A percentile compares a stretch with the other conserved stretches of the same genome.
These are phyloP conservation scores for Cornus florida DNA, from an alignment of 148 eudicot species.

Conservation along the genomic window DNA sequence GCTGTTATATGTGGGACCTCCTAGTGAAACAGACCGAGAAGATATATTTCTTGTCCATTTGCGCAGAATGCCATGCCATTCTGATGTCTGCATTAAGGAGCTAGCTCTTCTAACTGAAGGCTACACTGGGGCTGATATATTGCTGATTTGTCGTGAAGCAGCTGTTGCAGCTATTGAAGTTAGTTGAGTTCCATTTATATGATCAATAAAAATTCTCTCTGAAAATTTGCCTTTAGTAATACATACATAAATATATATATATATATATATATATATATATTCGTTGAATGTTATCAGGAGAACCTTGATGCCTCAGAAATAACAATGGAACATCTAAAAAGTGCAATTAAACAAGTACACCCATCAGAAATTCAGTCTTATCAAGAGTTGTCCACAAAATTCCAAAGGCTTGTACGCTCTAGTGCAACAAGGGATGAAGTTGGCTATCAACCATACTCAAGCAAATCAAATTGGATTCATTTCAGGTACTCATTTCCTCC, in stretches of 20 bases:
- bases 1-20: constrained; percentile 84
- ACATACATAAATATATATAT: background rate
- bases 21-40: constrained; percentile 65
- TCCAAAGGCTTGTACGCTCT: constrained; percentile 64
- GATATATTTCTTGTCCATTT: constrained; percentile 78
- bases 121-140: constrained; percentile 92
- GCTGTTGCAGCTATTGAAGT: constrained; percentile 80
- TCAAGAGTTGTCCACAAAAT: constrained; percentile 58
- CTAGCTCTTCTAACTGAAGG: constrained; percentile 73
- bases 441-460: constrained; percentile 33
- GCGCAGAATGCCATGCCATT: constrained; percentile 60
- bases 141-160: constrained; percentile 76
- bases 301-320: constrained; percentile 54
- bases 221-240: background rate
- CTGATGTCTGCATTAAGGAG: constrained; percentile 61
- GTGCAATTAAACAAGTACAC: constrained; percentile 53
- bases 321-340: constrained; percentile 74
- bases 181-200: constrained; percentile 14
- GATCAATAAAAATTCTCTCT: background rate
- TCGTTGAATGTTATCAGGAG: constrained; percentile 46
- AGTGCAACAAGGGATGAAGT: constrained; percentile 34
- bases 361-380: constrained; percentile 71
- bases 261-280: no score
- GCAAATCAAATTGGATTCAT: constrained; percentile 23
- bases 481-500: constrained; percentile 34